These are phyloP conservation scores for Paraphaeosphaeria minitans DNA, from an alignment of 2,329 filamentous ascomycete genomes.

Conservation along the genomic window DNA sequence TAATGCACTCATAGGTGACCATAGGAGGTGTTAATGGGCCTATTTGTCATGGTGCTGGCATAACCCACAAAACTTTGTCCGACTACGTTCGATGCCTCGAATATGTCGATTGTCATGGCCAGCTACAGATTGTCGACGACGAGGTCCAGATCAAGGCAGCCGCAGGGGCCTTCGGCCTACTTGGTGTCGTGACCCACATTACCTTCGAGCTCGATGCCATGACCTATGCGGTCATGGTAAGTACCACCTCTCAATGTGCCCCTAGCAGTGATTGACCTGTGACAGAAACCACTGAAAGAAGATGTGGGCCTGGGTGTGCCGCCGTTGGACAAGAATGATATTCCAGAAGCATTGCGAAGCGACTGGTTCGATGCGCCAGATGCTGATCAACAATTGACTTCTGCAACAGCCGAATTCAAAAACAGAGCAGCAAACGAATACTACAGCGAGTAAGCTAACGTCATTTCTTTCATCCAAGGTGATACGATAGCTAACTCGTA, in stretches of 20 bases:
- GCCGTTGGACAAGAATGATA: slow-evolving; percentile 46
- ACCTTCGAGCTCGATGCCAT: slow-evolving; percentile 55
- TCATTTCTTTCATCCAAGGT: too few relatives aligned
- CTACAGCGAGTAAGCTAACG: slow-evolving; percentile 46
- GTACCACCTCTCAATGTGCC: not conserved
- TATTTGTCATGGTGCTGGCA: slow-evolving; percentile 56
- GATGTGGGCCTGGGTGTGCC: slow-evolving; percentile 52
- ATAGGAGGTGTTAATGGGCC: slow-evolving; percentile 54
- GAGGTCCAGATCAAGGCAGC: slow-evolving; percentile 50
- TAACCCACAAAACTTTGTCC: slow-evolving; percentile 51
- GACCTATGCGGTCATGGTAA: slow-evolving; percentile 53
- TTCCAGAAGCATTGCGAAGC: slow-evolving; percentile 47
- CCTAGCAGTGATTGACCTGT: not conserved
- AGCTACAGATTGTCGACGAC: slow-evolving; percentile 48
- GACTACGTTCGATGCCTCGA: slow-evolving; percentile 56
- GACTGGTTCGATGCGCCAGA: slow-evolving; percentile 32
- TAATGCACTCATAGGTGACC: slow-evolving; percentile 42
- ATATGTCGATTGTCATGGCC: slow-evolving; percentile 55
- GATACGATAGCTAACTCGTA: not conserved
- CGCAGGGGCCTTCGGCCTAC: slow-evolving; percentile 51
- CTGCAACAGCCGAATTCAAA: slow-evolving; percentile 48
- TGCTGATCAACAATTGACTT: slow-evolving; percentile 40
- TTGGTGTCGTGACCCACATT: slow-evolving; percentile 57
- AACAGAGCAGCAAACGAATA: slow-evolving; percentile 48
- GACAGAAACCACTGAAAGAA: slow-evolving; percentile 48